Conservation (phyloP, 148 eudicot species). For the Heliamphora exappendiculata region DNA sequence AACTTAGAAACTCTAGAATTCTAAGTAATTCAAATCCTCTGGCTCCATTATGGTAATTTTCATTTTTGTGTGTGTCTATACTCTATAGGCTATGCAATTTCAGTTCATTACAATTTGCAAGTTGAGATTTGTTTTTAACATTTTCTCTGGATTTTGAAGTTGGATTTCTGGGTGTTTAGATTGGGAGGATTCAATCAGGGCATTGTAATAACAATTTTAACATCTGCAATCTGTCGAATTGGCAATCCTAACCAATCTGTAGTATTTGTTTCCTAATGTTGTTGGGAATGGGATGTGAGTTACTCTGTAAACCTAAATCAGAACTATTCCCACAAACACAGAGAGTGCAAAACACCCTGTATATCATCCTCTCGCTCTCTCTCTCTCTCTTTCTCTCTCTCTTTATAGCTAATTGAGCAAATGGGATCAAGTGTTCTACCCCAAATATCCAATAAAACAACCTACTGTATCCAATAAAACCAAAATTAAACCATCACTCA, state of each 20-base stretch:
- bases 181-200: neutral
- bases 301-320: constrained; percentile 51
- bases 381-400: neutral
- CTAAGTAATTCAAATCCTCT: constrained; percentile 56
- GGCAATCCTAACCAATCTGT: no score
- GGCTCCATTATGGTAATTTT: constrained; percentile 55
- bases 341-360: constrained; percentile 42
- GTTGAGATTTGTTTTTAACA: constrained; percentile 15
- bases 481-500: neutral
- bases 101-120: neutral
- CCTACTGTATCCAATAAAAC: neutral
- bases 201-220: constrained; percentile 14
- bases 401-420: no score
- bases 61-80: constrained; percentile 22
- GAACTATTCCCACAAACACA: constrained; percentile 30
- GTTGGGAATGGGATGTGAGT: constrained; percentile 20
- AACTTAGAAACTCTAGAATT: constrained; percentile 54
- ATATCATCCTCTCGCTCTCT: constrained; percentile 28
- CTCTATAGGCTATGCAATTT: constrained; percentile 8
- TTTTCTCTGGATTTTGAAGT: neutral
- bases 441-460: no score
- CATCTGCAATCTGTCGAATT: no score
- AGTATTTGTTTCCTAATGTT: no score
- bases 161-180: constrained; percentile 21
- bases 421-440: no score